Conservation (phyloP, 2,329 filamentous ascomycete genomes). For the Apiospora phragmitis region DNA sequence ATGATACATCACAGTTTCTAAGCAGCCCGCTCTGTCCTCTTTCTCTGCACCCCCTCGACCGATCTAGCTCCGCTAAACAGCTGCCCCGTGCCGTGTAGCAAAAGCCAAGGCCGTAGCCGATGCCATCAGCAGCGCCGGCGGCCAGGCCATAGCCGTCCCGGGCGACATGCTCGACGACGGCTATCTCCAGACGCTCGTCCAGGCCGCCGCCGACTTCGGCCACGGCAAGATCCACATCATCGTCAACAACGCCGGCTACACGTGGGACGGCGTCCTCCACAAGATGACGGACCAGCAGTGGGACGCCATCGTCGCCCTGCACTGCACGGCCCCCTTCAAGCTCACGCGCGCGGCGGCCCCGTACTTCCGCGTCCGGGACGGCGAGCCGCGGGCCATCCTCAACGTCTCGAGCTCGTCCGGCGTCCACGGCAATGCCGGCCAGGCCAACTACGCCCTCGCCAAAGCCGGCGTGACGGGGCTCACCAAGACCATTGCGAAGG, state of each 20-base stretch:
- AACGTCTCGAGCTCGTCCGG: conserved; percentile 84
- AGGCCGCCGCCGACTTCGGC: conserved; percentile 76
- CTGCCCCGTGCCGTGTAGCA: conserved; percentile 40
- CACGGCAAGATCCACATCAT: conserved; percentile 87
- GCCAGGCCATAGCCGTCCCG: conserved; percentile 69
- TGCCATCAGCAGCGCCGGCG: conserved; percentile 66
- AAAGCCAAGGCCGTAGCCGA: conserved; percentile 71
- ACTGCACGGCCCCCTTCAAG: conserved; percentile 84
- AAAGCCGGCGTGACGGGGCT: conserved; percentile 83
- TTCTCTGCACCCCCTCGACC: no score
- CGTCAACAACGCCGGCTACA: conserved; percentile 90
- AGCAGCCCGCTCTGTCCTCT: background rate
- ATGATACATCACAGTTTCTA: no score
- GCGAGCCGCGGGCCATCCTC: conserved; percentile 75
- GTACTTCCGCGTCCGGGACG: conserved; percentile 85
- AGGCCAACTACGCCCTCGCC: conserved; percentile 83
- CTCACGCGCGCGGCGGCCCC: conserved; percentile 78
- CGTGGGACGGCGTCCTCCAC: conserved; percentile 91
- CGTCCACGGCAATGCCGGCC: conserved; percentile 85
- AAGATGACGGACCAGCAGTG: conserved; percentile 92
- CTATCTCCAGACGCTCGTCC: conserved; percentile 73
- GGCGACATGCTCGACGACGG: conserved; percentile 74
- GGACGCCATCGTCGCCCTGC: conserved; percentile 82
- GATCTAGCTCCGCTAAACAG: background rate
- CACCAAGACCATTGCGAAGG: conserved; percentile 87